Evolutionary conservation across 495 filamentous ascomycete genomes (phyloP).

Genomic region (Penicillium longicatenatum): DNA sequence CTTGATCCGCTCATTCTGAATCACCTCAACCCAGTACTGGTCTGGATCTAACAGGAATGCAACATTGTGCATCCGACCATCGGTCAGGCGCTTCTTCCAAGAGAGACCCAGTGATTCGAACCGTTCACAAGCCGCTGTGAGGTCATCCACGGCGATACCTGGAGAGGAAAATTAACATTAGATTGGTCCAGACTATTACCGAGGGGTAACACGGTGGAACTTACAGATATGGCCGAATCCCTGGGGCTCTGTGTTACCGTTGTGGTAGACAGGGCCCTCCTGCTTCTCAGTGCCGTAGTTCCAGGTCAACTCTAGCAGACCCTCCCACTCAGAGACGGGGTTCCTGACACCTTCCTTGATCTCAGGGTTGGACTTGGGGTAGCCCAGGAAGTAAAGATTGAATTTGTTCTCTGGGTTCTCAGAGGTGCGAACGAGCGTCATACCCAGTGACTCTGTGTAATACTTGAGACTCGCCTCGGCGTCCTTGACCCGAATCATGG

Average conservation of each 20-base stretch:
- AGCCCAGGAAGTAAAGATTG: constrained; percentile 92
- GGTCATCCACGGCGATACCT: constrained; percentile 86
- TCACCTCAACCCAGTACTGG: constrained; percentile 87
- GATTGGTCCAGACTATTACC: neutral
- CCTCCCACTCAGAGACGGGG: constrained; percentile 69
- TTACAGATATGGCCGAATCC: constrained; percentile 91
- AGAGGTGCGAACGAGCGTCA: constrained; percentile 71
- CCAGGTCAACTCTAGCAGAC: constrained; percentile 89
- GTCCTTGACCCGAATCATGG: constrained; percentile 96
- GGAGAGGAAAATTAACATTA: neutral
- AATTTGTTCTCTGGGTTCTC: constrained; percentile 74
- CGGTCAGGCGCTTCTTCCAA: constrained; percentile 94
- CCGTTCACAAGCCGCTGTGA: constrained; percentile 80
- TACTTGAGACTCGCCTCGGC: constrained; percentile 80
- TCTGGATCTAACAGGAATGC: constrained; percentile 94
- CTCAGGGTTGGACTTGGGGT: constrained; percentile 52
- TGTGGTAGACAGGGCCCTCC: constrained; percentile 80
- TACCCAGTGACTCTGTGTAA: constrained; percentile 88
- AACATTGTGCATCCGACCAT: constrained; percentile 92
- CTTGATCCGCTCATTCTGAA: constrained; percentile 66
- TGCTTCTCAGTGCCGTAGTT: constrained; percentile 97
- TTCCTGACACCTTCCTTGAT: constrained; percentile 55
- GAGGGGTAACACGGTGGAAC: constrained; percentile 47
- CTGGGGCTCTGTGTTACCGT: constrained; percentile 88
- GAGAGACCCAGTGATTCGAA: constrained; percentile 79